Conservation (phyloP, 768 basidiomycete species). For the Glaciozyma martinii region DNA sequence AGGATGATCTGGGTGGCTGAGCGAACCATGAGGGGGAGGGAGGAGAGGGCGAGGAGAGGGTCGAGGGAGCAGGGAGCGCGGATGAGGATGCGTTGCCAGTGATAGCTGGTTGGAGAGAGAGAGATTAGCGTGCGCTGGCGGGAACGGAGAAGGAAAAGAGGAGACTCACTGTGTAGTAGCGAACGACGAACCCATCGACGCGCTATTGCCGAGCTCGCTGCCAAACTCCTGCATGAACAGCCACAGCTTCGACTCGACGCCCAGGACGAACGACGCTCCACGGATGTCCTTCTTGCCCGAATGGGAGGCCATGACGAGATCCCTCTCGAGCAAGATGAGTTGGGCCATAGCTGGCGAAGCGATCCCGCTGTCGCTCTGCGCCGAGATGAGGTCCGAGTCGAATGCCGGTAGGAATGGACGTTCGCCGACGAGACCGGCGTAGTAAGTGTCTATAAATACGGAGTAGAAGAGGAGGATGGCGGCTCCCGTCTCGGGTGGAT, state of each 20-base stretch:
- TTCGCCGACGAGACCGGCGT: not conserved
- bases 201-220: not conserved
- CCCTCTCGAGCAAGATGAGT: too few species aligned
- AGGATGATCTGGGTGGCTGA: not conserved
- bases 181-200: not conserved
- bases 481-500: not conserved
- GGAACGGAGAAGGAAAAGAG: not conserved
- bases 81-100: not conserved
- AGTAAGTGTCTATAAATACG: not conserved
- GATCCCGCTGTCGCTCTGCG: not conserved
- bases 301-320: not conserved
- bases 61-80: constrained; percentile 4
- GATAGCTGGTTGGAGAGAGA: not conserved
- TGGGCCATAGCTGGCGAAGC: constrained; percentile 1
- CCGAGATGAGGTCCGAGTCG: not conserved
- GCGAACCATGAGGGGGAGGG: constrained; percentile 4
- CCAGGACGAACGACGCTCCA: not conserved
- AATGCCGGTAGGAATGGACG: not conserved
- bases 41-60: not conserved
- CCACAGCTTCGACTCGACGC: not conserved
- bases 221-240: not conserved
- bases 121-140: not conserved
- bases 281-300: not conserved
- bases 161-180: not conserved
- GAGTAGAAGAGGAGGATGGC: not conserved